These are phyloP conservation scores for Diaporthe citrichinensis DNA, from an alignment of 2,329 filamentous ascomycete genomes.

Conservation along the genomic window DNA sequence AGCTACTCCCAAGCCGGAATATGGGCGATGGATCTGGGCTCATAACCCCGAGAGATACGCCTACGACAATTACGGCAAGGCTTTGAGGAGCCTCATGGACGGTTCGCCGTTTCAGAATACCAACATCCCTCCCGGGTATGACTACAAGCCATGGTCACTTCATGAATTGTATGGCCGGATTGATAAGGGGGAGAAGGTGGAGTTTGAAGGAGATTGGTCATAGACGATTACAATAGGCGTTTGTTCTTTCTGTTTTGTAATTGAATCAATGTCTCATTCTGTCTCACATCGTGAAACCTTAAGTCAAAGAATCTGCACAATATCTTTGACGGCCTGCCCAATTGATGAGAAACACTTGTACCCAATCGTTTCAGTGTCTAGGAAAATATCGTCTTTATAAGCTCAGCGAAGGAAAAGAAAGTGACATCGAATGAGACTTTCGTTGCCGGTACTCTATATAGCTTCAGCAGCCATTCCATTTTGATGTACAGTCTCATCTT, in stretches of 20 bases:
- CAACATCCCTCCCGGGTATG: conserved; percentile 10
- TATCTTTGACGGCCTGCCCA: not conserved
- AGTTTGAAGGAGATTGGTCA: conserved; percentile 37
- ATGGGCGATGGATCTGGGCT: conserved; percentile 45
- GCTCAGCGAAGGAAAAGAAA: not conserved
- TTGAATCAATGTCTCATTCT: not conserved
- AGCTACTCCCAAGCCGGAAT: conserved; percentile 27
- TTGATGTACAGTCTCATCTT: not conserved
- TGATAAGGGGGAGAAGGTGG: conserved; percentile 26
- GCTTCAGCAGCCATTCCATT: not conserved
- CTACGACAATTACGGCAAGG: conserved; percentile 34
- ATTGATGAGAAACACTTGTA: not conserved
- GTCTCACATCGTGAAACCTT: not conserved
- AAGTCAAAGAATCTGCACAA: not conserved
- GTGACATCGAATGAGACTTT: no score
- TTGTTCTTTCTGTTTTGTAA: not conserved
- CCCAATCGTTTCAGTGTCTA: not conserved
- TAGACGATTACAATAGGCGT: not conserved
- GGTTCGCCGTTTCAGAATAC: conserved; percentile 17
- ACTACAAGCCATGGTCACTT: conserved; percentile 4
- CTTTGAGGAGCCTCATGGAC: conserved; percentile 20
- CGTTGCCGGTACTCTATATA: not conserved
- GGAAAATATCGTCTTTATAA: not conserved
- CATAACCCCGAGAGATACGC: conserved; percentile 44
- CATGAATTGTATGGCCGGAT: conserved; percentile 9